phyloP scores from a whole-genome alignment of 257 asterid genomes.

The Verbascum thapsus region DNA sequence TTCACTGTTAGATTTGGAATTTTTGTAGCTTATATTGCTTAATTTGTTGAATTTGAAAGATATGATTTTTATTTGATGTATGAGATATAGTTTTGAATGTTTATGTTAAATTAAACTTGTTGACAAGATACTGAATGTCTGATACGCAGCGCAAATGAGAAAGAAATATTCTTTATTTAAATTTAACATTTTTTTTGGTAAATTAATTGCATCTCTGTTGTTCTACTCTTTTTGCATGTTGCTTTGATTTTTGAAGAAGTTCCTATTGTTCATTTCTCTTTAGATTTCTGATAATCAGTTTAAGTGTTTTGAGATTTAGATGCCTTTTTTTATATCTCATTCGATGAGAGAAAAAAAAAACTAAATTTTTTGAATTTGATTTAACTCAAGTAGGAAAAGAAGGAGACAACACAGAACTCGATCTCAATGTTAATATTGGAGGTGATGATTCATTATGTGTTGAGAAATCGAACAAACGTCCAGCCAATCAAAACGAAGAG shows the following conservation, averaged over 20 bases:
- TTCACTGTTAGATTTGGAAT: conserved; percentile 30
- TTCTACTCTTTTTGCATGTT: neutral
- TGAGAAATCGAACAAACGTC: conserved; percentile 24
- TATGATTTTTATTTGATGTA: neutral
- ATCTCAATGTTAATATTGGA: conserved; percentile 18
- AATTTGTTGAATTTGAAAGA: conserved; percentile 6
- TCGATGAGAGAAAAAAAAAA: conserved; percentile 3
- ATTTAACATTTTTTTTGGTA: too few relatives aligned
- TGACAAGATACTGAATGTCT: neutral
- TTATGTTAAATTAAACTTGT: neutral
- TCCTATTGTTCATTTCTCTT: neutral
- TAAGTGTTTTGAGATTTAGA: conserved; percentile 3
- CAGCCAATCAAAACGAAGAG: conserved; percentile 24
- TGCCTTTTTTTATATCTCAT: neutral
- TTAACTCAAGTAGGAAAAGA: conserved; percentile 41
- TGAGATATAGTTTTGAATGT: neutral
- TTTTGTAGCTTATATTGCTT: neutral
- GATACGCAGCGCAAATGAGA: neutral
- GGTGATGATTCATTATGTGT: conserved; percentile 21
- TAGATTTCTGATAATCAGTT: neutral
- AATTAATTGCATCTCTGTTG: neutral
- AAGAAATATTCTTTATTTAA: neutral
- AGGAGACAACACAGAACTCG: conserved; percentile 16
- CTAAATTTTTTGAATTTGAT: conserved; percentile 27
- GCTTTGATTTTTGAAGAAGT: neutral